Percentiles rank a stretch among this genome's conserved stretches.
These are phyloP conservation scores for Colletotrichum scovillei DNA, from an alignment of 2,329 filamentous ascomycete genomes.

Conservation along the genomic window DNA sequence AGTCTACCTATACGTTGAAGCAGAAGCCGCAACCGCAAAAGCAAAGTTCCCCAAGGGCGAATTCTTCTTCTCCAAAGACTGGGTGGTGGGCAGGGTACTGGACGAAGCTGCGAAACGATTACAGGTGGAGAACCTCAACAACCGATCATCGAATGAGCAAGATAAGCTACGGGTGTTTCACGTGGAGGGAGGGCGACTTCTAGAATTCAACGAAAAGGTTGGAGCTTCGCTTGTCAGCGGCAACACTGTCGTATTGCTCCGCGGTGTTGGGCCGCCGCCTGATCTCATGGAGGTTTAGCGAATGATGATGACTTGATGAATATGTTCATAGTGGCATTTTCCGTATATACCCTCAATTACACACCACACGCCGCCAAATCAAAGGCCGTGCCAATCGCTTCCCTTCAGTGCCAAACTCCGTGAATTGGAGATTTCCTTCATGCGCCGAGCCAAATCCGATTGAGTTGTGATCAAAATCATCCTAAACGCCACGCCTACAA, in stretches of 20 bases:
- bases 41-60: slow-evolving; percentile 85
- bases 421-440: slow-evolving; percentile 16
- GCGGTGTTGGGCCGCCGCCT: slow-evolving; percentile 85
- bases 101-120: slow-evolving; percentile 82
- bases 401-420: background rate
- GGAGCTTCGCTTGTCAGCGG: slow-evolving; percentile 79
- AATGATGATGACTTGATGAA: slow-evolving; percentile 27
- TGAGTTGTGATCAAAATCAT: slow-evolving; percentile 19
- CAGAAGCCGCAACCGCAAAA: slow-evolving; percentile 85
- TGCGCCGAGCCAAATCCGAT: slow-evolving; percentile 21
- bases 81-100: slow-evolving; percentile 87
- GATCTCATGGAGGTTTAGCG: slow-evolving; percentile 71
- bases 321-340: slow-evolving; percentile 24
- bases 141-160: slow-evolving; percentile 79
- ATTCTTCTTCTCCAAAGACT: slow-evolving; percentile 85
- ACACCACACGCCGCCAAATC: slow-evolving; percentile 11
- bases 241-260: slow-evolving; percentile 88
- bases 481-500: slow-evolving; percentile 18
- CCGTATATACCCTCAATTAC: slow-evolving; percentile 32
- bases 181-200: slow-evolving; percentile 85
- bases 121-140: slow-evolving; percentile 87
- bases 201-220: slow-evolving; percentile 91
- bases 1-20: slow-evolving; percentile 92
- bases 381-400: background rate
- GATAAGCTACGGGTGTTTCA: slow-evolving; percentile 90